A percentile compares a stretch with the other conserved stretches of the same genome.
Evolutionary conservation across 768 basidiomycete species (phyloP).

Genomic region (Podaxis rugospora): DNA sequence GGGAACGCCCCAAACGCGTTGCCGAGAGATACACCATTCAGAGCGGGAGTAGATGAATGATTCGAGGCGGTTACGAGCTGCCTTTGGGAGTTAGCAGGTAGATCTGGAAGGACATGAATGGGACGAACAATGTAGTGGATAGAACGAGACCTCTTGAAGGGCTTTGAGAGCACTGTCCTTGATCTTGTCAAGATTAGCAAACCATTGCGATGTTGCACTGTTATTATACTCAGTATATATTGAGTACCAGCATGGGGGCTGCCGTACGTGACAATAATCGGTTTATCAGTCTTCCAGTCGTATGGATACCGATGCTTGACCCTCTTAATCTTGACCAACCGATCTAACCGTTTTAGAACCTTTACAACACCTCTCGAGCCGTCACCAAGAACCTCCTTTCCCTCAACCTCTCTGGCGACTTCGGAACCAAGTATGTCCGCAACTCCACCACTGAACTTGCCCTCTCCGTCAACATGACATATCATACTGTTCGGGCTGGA

Average conservation of each 20-base stretch:
- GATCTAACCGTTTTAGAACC: conserved; percentile 51
- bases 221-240: not conserved
- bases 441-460: conserved; percentile 62
- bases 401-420: conserved; percentile 44
- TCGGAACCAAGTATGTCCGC: conserved; percentile 51
- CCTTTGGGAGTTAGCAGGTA: not conserved
- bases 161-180: conserved; percentile 72
- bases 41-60: conserved; percentile 83
- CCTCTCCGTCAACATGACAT: conserved; percentile 80
- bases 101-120: not conserved
- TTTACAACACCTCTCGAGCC: conserved; percentile 67
- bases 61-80: conserved; percentile 86
- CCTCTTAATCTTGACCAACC: conserved; percentile 61
- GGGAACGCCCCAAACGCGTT: conserved; percentile 96
- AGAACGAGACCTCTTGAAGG: conserved; percentile 67
- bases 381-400: conserved; percentile 66
- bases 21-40: conserved; percentile 99
- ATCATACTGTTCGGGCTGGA: conserved; percentile 42
- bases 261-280: conserved; percentile 83
- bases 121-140: conserved; percentile 64
- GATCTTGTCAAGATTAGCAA: conserved; percentile 85
- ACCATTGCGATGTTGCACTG: conserved; percentile 96
- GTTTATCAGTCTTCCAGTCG: conserved; percentile 94
- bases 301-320: conserved; percentile 91
- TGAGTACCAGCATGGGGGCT: not conserved